phyloP scores from a whole-genome alignment of 257 asterid species.

The Forsythia suspensa region DNA sequence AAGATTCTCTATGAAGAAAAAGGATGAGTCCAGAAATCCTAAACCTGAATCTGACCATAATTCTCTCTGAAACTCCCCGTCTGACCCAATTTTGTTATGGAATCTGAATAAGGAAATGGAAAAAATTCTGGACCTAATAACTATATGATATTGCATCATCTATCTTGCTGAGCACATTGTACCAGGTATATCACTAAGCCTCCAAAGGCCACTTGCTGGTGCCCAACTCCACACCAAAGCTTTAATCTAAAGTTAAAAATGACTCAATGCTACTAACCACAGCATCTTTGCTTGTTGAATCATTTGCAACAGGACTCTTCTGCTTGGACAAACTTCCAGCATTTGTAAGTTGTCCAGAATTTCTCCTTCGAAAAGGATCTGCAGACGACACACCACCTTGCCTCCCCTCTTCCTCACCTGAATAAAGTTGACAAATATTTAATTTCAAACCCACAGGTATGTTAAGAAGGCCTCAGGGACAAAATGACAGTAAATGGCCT shows the following conservation, averaged over 20 bases:
- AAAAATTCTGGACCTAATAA: neutral
- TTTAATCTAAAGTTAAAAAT: conserved; percentile 5
- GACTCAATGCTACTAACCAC: conserved; percentile 30
- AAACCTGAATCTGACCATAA: no score
- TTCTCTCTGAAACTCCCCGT: neutral
- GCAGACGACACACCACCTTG: conserved; percentile 65
- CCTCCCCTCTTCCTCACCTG: conserved; percentile 81
- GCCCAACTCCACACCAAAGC: neutral
- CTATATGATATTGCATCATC: neutral
- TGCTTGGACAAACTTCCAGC: conserved; percentile 39
- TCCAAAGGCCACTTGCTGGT: neutral
- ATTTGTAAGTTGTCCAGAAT: conserved; percentile 34
- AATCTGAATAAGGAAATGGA: neutral
- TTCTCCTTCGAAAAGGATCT: conserved; percentile 47
- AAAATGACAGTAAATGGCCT: neutral
- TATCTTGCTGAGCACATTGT: neutral
- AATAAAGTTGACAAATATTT: neutral
- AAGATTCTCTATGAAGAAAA: neutral
- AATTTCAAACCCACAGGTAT: neutral
- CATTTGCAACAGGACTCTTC: conserved; percentile 44
- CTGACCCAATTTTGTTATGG: no score
- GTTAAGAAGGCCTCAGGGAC: neutral
- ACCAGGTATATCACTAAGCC: neutral
- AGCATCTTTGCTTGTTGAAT: conserved; percentile 46
- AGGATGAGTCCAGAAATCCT: neutral